Evolutionary conservation across 257 asterid species (phyloP), one percentile per base, ranked within the genome.

Genomic region (Linaria vulgaris): DNA sequence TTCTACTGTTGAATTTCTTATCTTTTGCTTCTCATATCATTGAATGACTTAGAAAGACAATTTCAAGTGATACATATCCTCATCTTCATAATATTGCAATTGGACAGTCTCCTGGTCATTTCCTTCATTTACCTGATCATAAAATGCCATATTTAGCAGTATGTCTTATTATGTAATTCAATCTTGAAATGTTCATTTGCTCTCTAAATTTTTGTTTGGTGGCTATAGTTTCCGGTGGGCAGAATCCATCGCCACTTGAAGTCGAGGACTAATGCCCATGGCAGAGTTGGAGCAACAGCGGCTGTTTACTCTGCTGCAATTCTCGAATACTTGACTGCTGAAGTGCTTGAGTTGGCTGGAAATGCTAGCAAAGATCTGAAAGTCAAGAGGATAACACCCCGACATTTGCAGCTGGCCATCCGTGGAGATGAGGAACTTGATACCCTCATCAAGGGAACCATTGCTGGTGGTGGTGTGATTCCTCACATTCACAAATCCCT

Each of bases 401-500:
- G 95, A 75, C 95, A 87, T 61, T 66, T 87, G 79, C 95, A 87
- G 80, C 70, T 87, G 14, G 95, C 95, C 38, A 84, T 84, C 45
- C 87, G 95, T 9, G 95, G 95, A 8, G 95, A 86, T 11, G 91
- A 86, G 68, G 95, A 86, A 78, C 91, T 86, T 7, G 95, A 86
- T 61, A 86, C 95, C 0, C 89, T 86, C 59, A 86, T 86, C 77
- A 86, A 86, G 72, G 91, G 91, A 48, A 86, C 95, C 69, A 86
- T 86, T 57, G 95, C 95, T 14, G 95, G 95, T 14, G 95, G 95
- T 51, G 95, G 95, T 61, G 95, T 87, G 61, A 87, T 87, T 62
- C 95, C 95, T 15, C 95, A 87, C 77, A 87, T 87, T 64, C 95
- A 87, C 86, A 87, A 87, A 34, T 87, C 95, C 34, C 92, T 87